Percentiles rank a stretch among this genome's conserved stretches.
phyloP scores from a whole-genome alignment of 2,329 filamentous ascomycete genomes.

The Parafenestella ontariensis region DNA sequence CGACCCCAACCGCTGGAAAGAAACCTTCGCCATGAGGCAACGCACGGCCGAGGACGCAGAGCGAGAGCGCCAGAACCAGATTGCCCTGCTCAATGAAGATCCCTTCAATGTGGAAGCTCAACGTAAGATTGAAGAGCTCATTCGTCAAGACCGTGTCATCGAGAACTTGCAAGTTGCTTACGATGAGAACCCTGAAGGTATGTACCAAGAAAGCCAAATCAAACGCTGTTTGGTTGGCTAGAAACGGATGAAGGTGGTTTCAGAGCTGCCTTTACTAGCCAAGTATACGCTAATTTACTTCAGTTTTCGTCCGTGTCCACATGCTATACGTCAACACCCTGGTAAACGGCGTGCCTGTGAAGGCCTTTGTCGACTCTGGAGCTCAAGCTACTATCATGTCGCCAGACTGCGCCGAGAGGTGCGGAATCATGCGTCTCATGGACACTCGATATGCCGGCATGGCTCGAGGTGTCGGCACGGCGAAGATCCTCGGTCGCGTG shows the following conservation, averaged over 20 bases:
- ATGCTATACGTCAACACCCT: slow-evolving; percentile 97
- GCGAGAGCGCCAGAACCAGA: slow-evolving; percentile 79
- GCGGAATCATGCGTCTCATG: slow-evolving; percentile 94
- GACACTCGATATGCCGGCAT: slow-evolving; percentile 92
- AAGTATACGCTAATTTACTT: slow-evolving; percentile 18
- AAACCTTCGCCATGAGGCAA: slow-evolving; percentile 72
- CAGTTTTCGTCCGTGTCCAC: slow-evolving; percentile 92
- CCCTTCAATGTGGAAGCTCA: slow-evolving; percentile 95
- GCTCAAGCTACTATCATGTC: slow-evolving; percentile 99
- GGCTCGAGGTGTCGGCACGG: slow-evolving; percentile 91
- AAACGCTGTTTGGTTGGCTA: too few species aligned
- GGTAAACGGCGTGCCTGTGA: slow-evolving; percentile 90
- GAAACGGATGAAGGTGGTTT: too few species aligned
- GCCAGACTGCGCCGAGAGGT: slow-evolving; percentile 85
- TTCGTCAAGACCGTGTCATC: slow-evolving; percentile 90
- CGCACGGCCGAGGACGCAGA: slow-evolving; percentile 75
- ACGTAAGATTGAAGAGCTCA: slow-evolving; percentile 93
- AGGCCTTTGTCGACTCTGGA: slow-evolving; percentile 95
- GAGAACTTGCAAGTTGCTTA: slow-evolving; percentile 96
- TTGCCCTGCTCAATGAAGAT: slow-evolving; percentile 86
- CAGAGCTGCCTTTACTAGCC: background rate
- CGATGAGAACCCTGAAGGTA: slow-evolving; percentile 97
- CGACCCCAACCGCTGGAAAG: slow-evolving; percentile 76
- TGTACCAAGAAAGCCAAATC: too few species aligned
- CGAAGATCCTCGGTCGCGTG: slow-evolving; percentile 91